Base-by-base conservation (phyloP, 257 asterid genomes). In the Gardenia jasminoides region DNA sequence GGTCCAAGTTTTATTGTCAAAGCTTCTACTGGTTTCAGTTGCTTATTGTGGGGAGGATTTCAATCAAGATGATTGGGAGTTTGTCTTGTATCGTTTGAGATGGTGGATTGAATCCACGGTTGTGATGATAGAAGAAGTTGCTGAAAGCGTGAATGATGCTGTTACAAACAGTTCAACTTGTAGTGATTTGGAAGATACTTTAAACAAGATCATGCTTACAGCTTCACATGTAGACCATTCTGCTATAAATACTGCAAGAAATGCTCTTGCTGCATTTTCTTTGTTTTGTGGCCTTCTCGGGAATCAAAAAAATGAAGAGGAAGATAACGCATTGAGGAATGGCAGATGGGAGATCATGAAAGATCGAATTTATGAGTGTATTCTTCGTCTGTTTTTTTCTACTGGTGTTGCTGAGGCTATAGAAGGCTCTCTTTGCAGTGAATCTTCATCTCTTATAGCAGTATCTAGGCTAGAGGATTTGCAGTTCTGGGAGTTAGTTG, bases 11-110 rank as follows among this genome's bases (percentile, higher is more conserved):
- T 87, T 96, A 84, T 83, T 88, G 82, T 92, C 99, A 41, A 88
- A 91, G 82, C 84, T 96, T 62, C 75, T 93, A 74, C 87, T 90
- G 72, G 88, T 93, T 84, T 85, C 96, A 77, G 87, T 90, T 72
- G 98, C 94, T 79, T 96, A 96, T 82, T 96, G 99, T 86, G 93
- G 96, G 96, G 96, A 92, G 78, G 88, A 91, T 76, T 93, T 96
- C 82, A 83, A 82, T 82, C 95, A 92, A 82, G 96, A 92, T 81
- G 99, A 96, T 85, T 96, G 99, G 99, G 93, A 88, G 74, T 96
- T 89, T 82, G 89, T 84, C 76, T 78, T 96, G 84, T 91, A 89
- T 83, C 91, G 87, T 79, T 84, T 92, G 80, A 93, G 99, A 88
- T 87, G 89, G 86, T 96, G 97, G 98, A 90, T 93, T 67, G 99